Evolutionary conservation across 345 rosid species (phyloP), one percentile per base, ranked within the genome.

Genomic region (Eucalyptus grandis): DNA sequence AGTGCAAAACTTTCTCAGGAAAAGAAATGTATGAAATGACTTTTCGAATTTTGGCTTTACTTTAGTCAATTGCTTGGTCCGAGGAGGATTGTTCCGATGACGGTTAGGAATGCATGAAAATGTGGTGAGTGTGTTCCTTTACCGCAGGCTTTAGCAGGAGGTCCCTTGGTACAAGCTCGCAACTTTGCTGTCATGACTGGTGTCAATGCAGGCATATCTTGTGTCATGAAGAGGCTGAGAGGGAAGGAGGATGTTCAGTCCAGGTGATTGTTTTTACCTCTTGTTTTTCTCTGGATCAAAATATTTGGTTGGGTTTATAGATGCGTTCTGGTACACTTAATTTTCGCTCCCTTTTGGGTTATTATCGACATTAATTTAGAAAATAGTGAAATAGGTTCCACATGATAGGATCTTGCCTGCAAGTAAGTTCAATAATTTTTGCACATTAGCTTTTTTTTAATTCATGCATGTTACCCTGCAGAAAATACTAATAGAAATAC

Each of bases 181-280:
- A 98, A 98, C 88, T 96, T 98, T 88, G 99, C 99, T 15, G 96
- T 96, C 14, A 95, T 98, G 92, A 96, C 99, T 4, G 97, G 99
- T 90, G 98, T 95, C 34, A 98, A 96, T 94, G 97, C 99, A 8
- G 99, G 99, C 58, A 94, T 98, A 37, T 92, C 99, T 54, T 94
- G 95, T 87, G 93, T 96, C 30, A 95, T 98, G 99, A 96, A 92
- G 91, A 95, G 99, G 90, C 89, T 98, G 91, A 93, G 99, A 95
- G 99, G 99, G 91, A 98, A 97, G 86, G 98, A 97, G 90, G 99
- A 98, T 94, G 94, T 98, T 24, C 96, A 97, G 88, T 95, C 99
- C 86, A 97, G 98, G 99, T 97, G 86, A 89, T 86, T 15, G 11
- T 86, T n/a, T 49, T 86, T 16, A 15, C 15, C 54, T n/a, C 14